Evolutionary conservation across 2,329 filamentous ascomycete species (phyloP), one percentile per base, ranked within the genome.

Genomic region (Madurella mycetomatis): DNA sequence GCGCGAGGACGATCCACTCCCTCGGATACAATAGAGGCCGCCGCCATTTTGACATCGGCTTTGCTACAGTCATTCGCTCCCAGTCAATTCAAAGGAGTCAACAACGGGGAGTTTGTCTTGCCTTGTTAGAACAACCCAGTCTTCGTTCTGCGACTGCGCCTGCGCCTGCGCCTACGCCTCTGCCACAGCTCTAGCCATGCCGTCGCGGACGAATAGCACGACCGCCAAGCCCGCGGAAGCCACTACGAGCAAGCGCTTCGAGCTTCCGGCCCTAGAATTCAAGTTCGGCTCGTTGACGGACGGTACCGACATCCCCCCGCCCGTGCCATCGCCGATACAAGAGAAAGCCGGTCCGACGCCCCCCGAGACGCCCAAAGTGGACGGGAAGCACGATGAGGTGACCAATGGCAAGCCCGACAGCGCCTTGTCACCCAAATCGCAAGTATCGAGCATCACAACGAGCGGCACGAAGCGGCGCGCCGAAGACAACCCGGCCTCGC

Each of bases 211-310:
- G 44, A 62, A 63, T 43, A 54, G 60, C 51, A 57, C 55, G 19
- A 54, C 57, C 43, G 54, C 57, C 41, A 60, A 54, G 44, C 51
- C 59, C 9, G 40, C 56, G 44, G 53, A 41, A 41, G 39, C 53
- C 13, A 43, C 55, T 19, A 41, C 61, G 16, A 45, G 49, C 46
- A 69, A 67, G 56, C 66, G 67, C 18, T 84, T 84, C 59, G 78
- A 83, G 70, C 75, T 84, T 54, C 81, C 81, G 9, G 76, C 74
- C 45, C 74, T 84, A 57, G 72, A 84, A 59, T 75, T 84, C 70
- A 77, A 82, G 60, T 82, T 83, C 62, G 74, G 76, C 55, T 81
- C 76, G 45, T 72, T 84, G 65, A 84, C 81, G 42, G 81, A 84
- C 41, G 81, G 81, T 51, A 84, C 81, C 66, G 65, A 81, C 64